Percentiles rank a stretch among this genome's conserved stretches.
These are phyloP conservation scores for Ogataea saltuana DNA, from an alignment of 805 yeast genomes.

Conservation along the genomic window DNA sequence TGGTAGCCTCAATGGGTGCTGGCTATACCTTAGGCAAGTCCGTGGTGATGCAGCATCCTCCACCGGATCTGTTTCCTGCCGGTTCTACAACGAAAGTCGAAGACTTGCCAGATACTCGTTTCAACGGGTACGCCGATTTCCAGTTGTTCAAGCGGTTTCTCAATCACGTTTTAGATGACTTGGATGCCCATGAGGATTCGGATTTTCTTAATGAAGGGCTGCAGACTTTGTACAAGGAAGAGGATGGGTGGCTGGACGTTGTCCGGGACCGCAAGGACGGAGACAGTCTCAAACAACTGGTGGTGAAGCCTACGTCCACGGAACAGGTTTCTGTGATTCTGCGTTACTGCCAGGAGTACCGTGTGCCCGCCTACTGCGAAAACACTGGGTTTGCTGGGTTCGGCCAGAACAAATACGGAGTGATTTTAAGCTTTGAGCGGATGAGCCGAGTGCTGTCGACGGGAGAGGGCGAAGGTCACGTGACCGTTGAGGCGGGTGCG, in stretches of 20 bases:
- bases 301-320: conserved; percentile 25
- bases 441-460: conserved; percentile 16
- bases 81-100: conserved; percentile 27
- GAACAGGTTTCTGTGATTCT: conserved; percentile 26
- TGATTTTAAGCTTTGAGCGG: conserved; percentile 15
- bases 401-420: conserved; percentile 11
- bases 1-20: conserved; percentile 37
- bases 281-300: conserved; percentile 19
- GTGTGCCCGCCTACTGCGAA: conserved; percentile 28
- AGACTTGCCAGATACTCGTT: conserved; percentile 20
- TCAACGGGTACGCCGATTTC: conserved; percentile 23
- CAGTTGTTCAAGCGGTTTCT: conserved; percentile 32
- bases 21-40: conserved; percentile 36
- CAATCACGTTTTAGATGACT: conserved; percentile 26
- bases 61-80: conserved; percentile 32
- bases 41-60: conserved; percentile 26
- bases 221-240: conserved; percentile 20
- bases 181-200: conserved; percentile 16
- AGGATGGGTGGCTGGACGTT: conserved; percentile 25
- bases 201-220: conserved; percentile 24
- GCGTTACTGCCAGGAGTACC: conserved; percentile 28
- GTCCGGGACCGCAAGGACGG: conserved; percentile 25
- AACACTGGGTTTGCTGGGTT: conserved; percentile 9
- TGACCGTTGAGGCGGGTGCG: conserved; percentile 11
- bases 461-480: conserved; percentile 3